Evolutionary conservation across 805 yeast genomes (phyloP), one percentile per base, ranked within the genome.

Genomic region (Candida railenensis): DNA sequence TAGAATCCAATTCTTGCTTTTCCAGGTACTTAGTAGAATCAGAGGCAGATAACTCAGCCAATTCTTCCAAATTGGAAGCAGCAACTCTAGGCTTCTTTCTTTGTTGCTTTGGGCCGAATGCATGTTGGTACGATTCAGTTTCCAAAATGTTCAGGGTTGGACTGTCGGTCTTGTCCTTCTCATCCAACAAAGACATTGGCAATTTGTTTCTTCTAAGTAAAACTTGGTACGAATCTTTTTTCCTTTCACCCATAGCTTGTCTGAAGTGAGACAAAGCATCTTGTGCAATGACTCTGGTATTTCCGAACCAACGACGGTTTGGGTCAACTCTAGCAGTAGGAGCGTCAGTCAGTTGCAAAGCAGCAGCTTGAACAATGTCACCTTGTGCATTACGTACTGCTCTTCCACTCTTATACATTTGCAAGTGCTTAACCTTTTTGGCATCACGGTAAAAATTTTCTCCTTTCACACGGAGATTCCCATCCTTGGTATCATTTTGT

Each of bases 361-460:
- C 83, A 16, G 98, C 97, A 38, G 96, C 96, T 61, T 81, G 77
- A 45, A 89, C 78, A 48, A 91, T 78, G 28, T 90, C 96, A 61
- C 98, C 98, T 52, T 81, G 76, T 43, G 89, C 89, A 63, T 91
- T 89, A 56, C 96, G 79, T 45, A 80, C 82, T 34, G 97, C 96
- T 54, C 87, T 79, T 47, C 98, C 97, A 44, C 85, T 82, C 61
- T 88, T 94, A 74, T 90, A 92, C 98, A 92, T 92, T 63, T 82
- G 87, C 60, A 94, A 76, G 64, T 82, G 89, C 66, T 88, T 85
- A 49, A 91, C 96, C 62, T 88, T 88, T 63, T 90, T 89, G 45
- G 96, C 92, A 81, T 91, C 97, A 58, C 89, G 74, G 73, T 92
- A 92, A 69, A 92, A 92, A 74, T 92, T 92, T 69, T 92, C 99